A percentile compares a stretch with the other conserved stretches of the same genome.
These are phyloP conservation scores for Pseudogymnoascus sp. DNA, from an alignment of 2,329 filamentous ascomycete genomes.

Conservation along the genomic window DNA sequence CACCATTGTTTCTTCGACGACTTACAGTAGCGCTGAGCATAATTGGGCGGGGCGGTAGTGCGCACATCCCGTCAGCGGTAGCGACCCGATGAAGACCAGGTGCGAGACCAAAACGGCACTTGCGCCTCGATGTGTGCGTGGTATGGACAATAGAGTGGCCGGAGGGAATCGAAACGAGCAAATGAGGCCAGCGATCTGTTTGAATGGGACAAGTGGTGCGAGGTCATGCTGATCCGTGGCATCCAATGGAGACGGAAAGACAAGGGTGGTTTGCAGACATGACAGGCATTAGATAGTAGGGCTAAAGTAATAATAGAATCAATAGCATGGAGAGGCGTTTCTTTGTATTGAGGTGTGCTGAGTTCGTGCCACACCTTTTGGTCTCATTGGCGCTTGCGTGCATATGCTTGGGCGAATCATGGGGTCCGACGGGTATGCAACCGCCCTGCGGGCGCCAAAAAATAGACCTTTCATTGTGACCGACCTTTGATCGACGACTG, in stretches of 20 bases:
- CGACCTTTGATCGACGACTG: not conserved
- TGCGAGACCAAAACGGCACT: constrained; percentile 9
- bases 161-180: not conserved
- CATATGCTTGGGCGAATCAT: constrained; percentile 6
- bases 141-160: not conserved
- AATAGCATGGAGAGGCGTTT: not conserved
- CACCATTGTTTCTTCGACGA: constrained; percentile 1
- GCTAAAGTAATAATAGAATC: constrained; percentile 9
- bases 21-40: constrained; percentile 8
- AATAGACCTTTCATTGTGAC: not conserved
- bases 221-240: constrained; percentile 7
- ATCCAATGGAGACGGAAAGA: constrained; percentile 4
- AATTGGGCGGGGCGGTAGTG: constrained; percentile 2
- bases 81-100: not conserved
- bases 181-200: constrained; percentile 1
- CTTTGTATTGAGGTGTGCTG: not conserved
- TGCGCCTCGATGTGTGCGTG: constrained; percentile 2
- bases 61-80: not conserved
- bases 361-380: not conserved
- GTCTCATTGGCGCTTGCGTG: not conserved
- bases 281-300: not conserved
- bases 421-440: not conserved
- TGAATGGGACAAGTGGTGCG: constrained; percentile 1
- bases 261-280: not conserved
- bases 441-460: constrained; percentile 1